These are phyloP conservation scores for Leccinum subspadiceum DNA, from an alignment of 1,284 basidiomycete genomes.

Conservation along the genomic window DNA sequence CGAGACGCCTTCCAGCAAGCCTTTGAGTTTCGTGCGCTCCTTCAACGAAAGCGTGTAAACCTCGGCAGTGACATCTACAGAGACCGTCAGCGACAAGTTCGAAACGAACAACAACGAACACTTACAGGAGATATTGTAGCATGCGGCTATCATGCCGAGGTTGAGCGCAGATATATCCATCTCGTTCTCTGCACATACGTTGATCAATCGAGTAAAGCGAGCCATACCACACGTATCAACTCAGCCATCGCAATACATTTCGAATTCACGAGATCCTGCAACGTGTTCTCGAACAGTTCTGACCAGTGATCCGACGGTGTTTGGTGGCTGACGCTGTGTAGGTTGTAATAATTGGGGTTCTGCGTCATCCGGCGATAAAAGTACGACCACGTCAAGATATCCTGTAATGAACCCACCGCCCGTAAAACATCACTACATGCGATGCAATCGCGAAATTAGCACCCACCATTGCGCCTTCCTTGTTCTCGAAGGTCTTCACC, in stretches of 20 bases:
- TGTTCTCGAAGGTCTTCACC: slow-evolving; percentile 67
- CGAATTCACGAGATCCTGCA: slow-evolving; percentile 88
- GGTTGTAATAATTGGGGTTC: slow-evolving; percentile 94
- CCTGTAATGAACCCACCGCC: slow-evolving; percentile 42
- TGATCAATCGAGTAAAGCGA: slow-evolving; percentile 8
- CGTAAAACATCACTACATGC: background rate
- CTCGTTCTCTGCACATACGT: slow-evolving; percentile 66
- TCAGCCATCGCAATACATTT: slow-evolving; percentile 93
- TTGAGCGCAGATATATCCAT: slow-evolving; percentile 90
- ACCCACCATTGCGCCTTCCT: slow-evolving; percentile 72
- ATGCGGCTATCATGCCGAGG: slow-evolving; percentile 95
- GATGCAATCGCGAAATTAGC: background rate
- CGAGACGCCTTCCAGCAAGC: slow-evolving; percentile 58
- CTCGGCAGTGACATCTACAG: slow-evolving; percentile 89
- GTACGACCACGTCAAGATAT: slow-evolving; percentile 92
- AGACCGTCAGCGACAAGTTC: background rate
- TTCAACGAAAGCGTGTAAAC: slow-evolving; percentile 96
- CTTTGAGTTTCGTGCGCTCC: slow-evolving; percentile 96
- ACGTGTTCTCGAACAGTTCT: slow-evolving; percentile 90
- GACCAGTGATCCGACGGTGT: slow-evolving; percentile 94
- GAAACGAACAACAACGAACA: slow-evolving; percentile 3
- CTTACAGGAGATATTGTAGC: slow-evolving; percentile 87
- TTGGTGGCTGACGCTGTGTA: slow-evolving; percentile 91
- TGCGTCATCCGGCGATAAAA: slow-evolving; percentile 97
- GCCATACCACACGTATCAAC: slow-evolving; percentile 24